Conservation (phyloP, 75 land plant genomes). For the Pinus taeda region DNA sequence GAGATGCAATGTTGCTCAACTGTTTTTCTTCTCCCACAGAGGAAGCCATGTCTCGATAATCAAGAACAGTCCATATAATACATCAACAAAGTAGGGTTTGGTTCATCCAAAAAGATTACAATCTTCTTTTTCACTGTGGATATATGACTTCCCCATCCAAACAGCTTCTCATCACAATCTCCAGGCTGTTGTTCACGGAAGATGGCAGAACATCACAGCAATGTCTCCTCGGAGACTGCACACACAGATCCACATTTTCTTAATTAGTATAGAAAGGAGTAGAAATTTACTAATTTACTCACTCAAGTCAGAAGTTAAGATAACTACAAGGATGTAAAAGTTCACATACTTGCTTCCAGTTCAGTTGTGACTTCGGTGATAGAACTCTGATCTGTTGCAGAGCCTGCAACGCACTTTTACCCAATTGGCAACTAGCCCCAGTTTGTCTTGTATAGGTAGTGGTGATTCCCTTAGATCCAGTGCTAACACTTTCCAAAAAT, state of each 20-base stretch:
- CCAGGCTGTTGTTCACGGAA: neutral
- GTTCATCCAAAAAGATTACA: no score
- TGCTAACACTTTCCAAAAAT: conserved; percentile 39
- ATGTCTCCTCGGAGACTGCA: conserved; percentile 8
- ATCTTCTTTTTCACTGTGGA: neutral
- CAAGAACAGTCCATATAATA: no score
- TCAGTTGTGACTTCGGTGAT: neutral
- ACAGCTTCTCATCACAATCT: conserved; percentile 10
- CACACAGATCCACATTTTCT: neutral
- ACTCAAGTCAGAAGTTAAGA: neutral
- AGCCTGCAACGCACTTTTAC: neutral
- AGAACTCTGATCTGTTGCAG: conserved; percentile 8
- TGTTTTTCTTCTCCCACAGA: no score
- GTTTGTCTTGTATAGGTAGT: conserved; percentile 10
- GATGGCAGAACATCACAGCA: conserved; percentile 9
- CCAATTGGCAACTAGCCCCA: conserved; percentile 1
- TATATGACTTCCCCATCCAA: conserved; percentile 13
- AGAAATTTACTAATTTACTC: neutral
- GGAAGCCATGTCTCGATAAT: no score
- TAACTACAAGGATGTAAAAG: neutral
- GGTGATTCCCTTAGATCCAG: conserved; percentile 1
- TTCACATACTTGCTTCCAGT: conserved; percentile 10
- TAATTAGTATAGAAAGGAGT: neutral
- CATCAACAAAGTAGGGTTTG: no score
- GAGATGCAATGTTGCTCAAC: no score